These are phyloP conservation scores for Ajuga reptans DNA, from an alignment of 305 asterid species.

Conservation along the genomic window DNA sequence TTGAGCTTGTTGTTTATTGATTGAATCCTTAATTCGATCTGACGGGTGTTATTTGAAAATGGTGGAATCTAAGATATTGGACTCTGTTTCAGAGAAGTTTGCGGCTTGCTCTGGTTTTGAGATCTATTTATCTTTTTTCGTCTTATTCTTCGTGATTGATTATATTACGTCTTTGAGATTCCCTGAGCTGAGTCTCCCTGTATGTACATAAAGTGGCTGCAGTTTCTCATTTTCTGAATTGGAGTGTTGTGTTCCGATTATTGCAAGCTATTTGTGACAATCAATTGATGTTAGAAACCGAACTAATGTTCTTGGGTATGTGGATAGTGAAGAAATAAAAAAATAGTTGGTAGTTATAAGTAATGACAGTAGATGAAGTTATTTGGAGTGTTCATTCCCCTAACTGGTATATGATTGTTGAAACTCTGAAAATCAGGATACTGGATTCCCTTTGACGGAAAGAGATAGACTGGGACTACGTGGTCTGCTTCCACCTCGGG, in stretches of 20 bases:
- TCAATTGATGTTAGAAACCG: background rate
- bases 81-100: background rate
- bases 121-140: conserved; percentile 17
- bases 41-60: background rate
- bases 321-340: conserved; percentile 14
- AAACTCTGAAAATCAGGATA: conserved; percentile 56
- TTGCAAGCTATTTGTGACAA: conserved; percentile 4
- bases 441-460: conserved; percentile 90
- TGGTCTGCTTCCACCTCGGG: conserved; percentile 98
- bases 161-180: background rate
- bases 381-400: background rate
- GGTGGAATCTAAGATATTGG: conserved; percentile 1
- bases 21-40: conserved; percentile 17
- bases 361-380: background rate
- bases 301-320: conserved; percentile 4
- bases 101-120: background rate
- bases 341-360: background rate
- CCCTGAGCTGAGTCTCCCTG: background rate
- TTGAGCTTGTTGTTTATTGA: background rate
- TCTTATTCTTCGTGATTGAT: background rate
- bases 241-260: background rate
- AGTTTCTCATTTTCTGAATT: background rate
- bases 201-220: background rate
- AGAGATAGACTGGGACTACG: conserved; percentile 96
- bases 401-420: conserved; percentile 9